Evolutionary conservation across 177 flowering plant species (phyloP).

Genomic region (Vitis hybrid): DNA sequence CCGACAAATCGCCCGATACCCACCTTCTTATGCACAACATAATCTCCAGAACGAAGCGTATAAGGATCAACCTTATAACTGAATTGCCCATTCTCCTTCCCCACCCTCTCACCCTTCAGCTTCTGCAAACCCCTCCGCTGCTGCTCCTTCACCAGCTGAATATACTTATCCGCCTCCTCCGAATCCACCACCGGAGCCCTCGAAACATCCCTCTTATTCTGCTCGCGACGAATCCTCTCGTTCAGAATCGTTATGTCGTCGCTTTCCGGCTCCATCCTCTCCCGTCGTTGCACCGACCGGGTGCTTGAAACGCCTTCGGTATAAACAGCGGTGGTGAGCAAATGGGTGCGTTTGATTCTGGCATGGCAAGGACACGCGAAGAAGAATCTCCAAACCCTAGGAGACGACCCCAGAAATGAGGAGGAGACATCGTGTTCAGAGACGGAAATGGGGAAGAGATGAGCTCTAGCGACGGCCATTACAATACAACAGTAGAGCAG

Average conservation of each 20-base stretch:
- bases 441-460: conserved; percentile 21
- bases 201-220: conserved; percentile 42
- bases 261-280: conserved; percentile 24
- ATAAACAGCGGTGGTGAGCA: conserved; percentile 25
- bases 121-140: conserved; percentile 90
- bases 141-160: conserved; percentile 78
- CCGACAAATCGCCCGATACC: conserved; percentile 87
- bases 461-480: conserved; percentile 23
- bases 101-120: conserved; percentile 52
- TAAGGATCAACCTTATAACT: conserved; percentile 90
- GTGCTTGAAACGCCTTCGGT: conserved; percentile 30
- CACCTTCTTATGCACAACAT: conserved; percentile 92
- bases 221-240: conserved; percentile 68
- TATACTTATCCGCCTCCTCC: conserved; percentile 82
- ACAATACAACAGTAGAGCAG: background rate
- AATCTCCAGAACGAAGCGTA: conserved; percentile 70
- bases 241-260: conserved; percentile 65
- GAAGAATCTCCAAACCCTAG: conserved; percentile 17
- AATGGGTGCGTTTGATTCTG: conserved; percentile 5
- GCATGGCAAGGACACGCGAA: conserved; percentile 17
- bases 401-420: conserved; percentile 23
- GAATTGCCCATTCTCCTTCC: conserved; percentile 26
- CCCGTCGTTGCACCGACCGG: conserved; percentile 12
- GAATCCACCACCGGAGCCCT: conserved; percentile 45
- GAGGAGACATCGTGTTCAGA: conserved; percentile 10